phyloP scores from a whole-genome alignment of 2,329 filamentous ascomycete species.

The Phialophora macrospora region DNA sequence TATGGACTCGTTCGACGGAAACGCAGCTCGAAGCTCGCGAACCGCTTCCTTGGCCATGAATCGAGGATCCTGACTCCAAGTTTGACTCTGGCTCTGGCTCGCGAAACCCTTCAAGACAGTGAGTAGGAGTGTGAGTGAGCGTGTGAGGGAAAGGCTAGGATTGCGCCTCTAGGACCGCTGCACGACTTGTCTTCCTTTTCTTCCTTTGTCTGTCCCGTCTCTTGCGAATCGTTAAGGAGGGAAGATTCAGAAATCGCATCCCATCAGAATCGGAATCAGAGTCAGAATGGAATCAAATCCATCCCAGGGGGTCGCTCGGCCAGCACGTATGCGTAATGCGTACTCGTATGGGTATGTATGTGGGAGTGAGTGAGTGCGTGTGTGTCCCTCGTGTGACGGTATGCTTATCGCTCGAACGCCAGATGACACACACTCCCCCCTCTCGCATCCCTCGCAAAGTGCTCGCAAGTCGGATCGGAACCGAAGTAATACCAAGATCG shows the following conservation, averaged over 20 bases:
- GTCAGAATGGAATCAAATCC: too few species aligned
- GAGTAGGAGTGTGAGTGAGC: neutral
- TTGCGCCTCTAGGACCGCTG: neutral
- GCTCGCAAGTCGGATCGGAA: neutral
- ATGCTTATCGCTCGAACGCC: neutral
- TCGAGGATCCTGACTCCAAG: neutral
- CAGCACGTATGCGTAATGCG: neutral
- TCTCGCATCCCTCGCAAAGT: neutral
- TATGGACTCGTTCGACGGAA: too few species aligned
- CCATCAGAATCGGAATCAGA: neutral
- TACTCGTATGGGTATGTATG: neutral
- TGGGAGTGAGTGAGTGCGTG: too few species aligned
- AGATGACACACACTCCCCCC: neutral
- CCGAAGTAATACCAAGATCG: neutral
- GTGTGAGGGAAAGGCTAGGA: neutral
- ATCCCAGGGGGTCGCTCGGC: neutral
- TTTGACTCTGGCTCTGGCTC: neutral
- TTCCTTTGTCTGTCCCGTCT: neutral
- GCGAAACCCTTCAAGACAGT: neutral
- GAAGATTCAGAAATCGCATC: neutral
- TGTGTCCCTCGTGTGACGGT: neutral
- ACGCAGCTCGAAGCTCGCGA: neutral
- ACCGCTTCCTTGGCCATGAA: neutral
- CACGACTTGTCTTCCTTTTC: neutral
- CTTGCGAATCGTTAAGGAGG: neutral